Evolutionary conservation across 352 stramenopile species (phyloP), one percentile per base, ranked within the genome.

Genomic region (Blastocystis sp.): DNA sequence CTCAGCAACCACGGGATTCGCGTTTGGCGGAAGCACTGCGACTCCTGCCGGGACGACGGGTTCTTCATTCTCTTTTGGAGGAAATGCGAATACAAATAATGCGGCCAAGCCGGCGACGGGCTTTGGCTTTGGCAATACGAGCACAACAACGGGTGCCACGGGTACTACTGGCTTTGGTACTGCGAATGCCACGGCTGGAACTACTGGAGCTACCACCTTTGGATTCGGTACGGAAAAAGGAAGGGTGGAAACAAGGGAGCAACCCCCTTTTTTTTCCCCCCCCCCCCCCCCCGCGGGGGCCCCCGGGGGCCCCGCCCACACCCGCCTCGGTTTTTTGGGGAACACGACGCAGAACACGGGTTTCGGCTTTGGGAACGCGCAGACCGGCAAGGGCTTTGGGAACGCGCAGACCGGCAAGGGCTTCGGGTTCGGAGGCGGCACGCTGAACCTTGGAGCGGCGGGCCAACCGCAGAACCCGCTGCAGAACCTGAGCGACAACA

Each of bases 401-500:
- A 56, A 14, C 48, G 14, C 5, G 5, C 48, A 56, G 48, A 14
- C 5, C 5, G 48, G 48, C 5, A 56, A 56, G 5, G 48, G 48
- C 5, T 56, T 56, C 48, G 48, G 48, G 5, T 56, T 56, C 48
- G 48, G 48, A 56, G 48, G 48, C 48, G 14, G 14, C 14, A 17
- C 48, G 14, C 48, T 56, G 48, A 56, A 56, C 14, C 28, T 34
- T 0, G 48, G 48, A 56, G 48, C 5, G 5, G 14, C 5, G 5
- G 14, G 14, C 48, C 48, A 56, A 14, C 48, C 48, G 48, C 48
- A 56, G 28, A 56, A 40, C n/a, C 45, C 56, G 9, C 9, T 69
- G 21, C 74, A 84, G 45, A 69, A 45, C n/a, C 52, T 64, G 10
- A 67, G 45, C 66, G 56, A 84, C 34, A 69, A 84, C 74, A 84